Conservation (phyloP, 805 yeast species). For the Starmera caribaea region DNA sequence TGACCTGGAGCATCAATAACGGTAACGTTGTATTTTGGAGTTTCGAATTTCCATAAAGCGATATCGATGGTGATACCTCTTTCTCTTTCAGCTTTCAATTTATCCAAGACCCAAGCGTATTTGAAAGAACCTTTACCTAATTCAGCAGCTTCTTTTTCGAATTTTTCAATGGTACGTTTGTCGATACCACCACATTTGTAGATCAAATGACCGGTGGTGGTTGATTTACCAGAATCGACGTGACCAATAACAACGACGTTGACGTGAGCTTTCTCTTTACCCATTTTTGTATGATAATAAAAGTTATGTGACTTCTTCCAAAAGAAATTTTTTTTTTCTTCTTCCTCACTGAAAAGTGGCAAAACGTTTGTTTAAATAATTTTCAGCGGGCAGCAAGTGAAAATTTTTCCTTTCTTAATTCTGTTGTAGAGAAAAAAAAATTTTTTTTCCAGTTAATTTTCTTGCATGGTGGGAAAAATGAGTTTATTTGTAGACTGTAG, state of each 20-base stretch:
- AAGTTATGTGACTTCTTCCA: too few species aligned
- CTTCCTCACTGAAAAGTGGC: conserved; percentile 37
- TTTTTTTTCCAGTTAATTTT: too few species aligned
- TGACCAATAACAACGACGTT: conserved; percentile 99
- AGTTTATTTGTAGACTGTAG: too few species aligned
- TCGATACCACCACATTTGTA: conserved; percentile 99
- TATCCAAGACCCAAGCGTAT: conserved; percentile 93
- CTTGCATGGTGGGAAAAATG: too few species aligned
- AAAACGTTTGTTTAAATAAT: conserved; percentile 96
- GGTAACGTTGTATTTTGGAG: conserved; percentile 88
- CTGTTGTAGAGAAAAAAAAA: too few species aligned
- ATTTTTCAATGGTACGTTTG: conserved; percentile 97
- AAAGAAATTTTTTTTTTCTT: conserved; percentile 78
- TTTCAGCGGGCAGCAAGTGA: conserved; percentile 97
- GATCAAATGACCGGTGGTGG: conserved; percentile 99
- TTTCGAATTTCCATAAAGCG: conserved; percentile 93
- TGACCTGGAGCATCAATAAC: conserved; percentile 95
- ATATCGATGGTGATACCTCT: conserved; percentile 96
- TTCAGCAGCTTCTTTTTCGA: conserved; percentile 97
- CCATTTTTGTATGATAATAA: too few species aligned
- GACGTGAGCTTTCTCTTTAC: conserved; percentile 96
- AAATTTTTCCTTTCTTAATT: conserved; percentile 78
- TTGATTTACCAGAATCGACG: conserved; percentile 99
- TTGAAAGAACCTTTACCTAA: conserved; percentile 95
- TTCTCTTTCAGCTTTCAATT: conserved; percentile 91